Evolutionary conservation across 2,329 filamentous ascomycete genomes (phyloP).

Genomic region (Diaporthe sp.): DNA sequence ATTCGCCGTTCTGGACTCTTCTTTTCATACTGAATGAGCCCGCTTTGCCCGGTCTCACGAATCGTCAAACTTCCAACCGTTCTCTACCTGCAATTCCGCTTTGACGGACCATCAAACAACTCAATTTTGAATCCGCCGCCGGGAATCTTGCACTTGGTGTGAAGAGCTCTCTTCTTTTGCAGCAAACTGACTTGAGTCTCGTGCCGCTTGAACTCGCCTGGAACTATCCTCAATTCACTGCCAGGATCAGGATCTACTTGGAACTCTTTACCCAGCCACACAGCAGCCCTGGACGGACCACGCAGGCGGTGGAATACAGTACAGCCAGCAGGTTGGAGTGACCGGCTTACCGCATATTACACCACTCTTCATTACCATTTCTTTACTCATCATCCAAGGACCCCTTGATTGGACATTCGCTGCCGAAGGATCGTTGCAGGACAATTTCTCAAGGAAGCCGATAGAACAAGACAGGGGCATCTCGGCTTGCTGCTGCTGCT

Average conservation of each 20-base stretch:
- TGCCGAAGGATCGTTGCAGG: constrained; percentile 3
- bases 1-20: constrained; percentile 12
- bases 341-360: constrained; percentile 8
- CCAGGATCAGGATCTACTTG: neutral
- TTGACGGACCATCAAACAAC: constrained; percentile 16
- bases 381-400: neutral
- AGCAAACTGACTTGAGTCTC: neutral
- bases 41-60: neutral
- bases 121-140: neutral
- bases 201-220: constrained; percentile 2
- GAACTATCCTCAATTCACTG: neutral
- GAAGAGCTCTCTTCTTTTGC: neutral
- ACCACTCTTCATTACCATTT: neutral
- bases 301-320: constrained; percentile 9
- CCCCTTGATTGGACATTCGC: constrained; percentile 12
- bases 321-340: neutral
- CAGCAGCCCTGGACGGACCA: constrained; percentile 1
- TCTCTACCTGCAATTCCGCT: constrained; percentile 10
- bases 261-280: neutral
- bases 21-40: neutral
- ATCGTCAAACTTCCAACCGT: constrained; percentile 5
- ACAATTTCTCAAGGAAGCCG: constrained; percentile 27
- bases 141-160: neutral
- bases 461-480: constrained; percentile 29
- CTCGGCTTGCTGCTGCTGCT: constrained; percentile 21